Evolutionary conservation across 495 filamentous ascomycete genomes (phyloP).

Genomic region (Talaromyces proteolyticus): DNA sequence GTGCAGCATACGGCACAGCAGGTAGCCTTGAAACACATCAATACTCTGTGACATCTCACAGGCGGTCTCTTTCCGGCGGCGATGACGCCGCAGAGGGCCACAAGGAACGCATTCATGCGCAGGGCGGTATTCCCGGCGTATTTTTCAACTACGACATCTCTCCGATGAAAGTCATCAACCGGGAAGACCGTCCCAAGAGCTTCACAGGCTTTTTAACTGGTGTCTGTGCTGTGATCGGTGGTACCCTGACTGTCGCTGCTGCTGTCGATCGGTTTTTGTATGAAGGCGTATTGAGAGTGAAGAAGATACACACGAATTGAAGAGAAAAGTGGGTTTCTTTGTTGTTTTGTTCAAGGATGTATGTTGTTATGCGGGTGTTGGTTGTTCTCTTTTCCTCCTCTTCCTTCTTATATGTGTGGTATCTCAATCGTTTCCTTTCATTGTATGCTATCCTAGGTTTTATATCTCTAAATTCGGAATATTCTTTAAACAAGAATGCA

Average conservation of each 20-base stretch:
- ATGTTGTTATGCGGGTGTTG: neutral
- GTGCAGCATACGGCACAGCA: conserved; percentile 47
- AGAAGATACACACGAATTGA: conserved; percentile 48
- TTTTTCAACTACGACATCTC: conserved; percentile 99
- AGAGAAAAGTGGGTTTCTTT: conserved; percentile 2
- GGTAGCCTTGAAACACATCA: conserved; percentile 96
- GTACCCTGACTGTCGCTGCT: conserved; percentile 91
- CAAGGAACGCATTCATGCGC: conserved; percentile 79
- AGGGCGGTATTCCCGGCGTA: conserved; percentile 90
- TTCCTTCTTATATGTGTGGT: neutral
- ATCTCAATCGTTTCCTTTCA: neutral
- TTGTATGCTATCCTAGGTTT: neutral
- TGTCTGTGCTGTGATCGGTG: conserved; percentile 89
- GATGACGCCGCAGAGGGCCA: conserved; percentile 80
- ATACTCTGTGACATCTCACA: conserved; percentile 94
- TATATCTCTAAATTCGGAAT: no score
- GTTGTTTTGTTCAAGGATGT: conserved; percentile 2
- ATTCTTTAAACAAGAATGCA: no score
- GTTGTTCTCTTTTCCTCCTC: neutral
- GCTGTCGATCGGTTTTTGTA: conserved; percentile 89
- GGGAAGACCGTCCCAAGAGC: conserved; percentile 79
- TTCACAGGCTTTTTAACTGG: conserved; percentile 90
- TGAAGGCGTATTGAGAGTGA: conserved; percentile 75
- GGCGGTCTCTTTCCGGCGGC: conserved; percentile 76
- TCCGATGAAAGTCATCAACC: conserved; percentile 99